Evolutionary conservation across 768 basidiomycete genomes (phyloP).

Genomic region (Kwoniella sp.): DNA sequence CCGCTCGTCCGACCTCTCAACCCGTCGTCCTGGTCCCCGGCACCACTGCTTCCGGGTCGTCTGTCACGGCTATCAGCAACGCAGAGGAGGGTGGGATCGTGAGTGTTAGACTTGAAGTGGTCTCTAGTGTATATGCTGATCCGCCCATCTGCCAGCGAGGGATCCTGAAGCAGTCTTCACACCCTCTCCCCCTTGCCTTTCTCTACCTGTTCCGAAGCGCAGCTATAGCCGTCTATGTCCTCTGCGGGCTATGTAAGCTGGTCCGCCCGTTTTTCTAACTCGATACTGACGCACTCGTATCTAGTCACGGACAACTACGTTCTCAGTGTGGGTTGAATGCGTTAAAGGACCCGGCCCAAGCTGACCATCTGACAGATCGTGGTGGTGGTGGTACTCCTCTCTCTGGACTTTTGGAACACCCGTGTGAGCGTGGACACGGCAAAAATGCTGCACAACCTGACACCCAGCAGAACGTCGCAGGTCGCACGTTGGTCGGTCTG

Average conservation of each 20-base stretch:
- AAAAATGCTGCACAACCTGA: not conserved
- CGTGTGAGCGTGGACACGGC: constrained; percentile 56
- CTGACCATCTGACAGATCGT: constrained; percentile 61
- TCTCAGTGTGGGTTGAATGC: constrained; percentile 72
- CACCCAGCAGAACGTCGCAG: constrained; percentile 75
- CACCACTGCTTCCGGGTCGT: constrained; percentile 16
- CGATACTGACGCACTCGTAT: constrained; percentile 2
- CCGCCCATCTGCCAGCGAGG: constrained; percentile 28
- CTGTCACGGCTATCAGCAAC: constrained; percentile 55
- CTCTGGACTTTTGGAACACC: constrained; percentile 99
- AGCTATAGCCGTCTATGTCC: constrained; percentile 85
- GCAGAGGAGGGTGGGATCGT: constrained; percentile 72
- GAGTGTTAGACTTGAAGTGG: constrained; percentile 60
- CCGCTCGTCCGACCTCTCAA: constrained; percentile 44
- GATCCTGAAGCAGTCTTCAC: constrained; percentile 45
- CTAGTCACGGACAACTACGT: constrained; percentile 85
- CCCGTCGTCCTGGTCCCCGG: constrained; percentile 38
- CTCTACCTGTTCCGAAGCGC: constrained; percentile 81
- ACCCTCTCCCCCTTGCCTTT: constrained; percentile 72
- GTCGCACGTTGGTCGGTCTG: constrained; percentile 85
- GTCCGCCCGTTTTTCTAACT: not conserved
- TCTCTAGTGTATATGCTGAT: constrained; percentile 52
- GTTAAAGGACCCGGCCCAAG: too few relatives aligned
- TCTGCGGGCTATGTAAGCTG: constrained; percentile 64
- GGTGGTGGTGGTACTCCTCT: constrained; percentile 81